Conservation (phyloP, 352 stramenopile species). For the Nothophytophthora sp. region DNA sequence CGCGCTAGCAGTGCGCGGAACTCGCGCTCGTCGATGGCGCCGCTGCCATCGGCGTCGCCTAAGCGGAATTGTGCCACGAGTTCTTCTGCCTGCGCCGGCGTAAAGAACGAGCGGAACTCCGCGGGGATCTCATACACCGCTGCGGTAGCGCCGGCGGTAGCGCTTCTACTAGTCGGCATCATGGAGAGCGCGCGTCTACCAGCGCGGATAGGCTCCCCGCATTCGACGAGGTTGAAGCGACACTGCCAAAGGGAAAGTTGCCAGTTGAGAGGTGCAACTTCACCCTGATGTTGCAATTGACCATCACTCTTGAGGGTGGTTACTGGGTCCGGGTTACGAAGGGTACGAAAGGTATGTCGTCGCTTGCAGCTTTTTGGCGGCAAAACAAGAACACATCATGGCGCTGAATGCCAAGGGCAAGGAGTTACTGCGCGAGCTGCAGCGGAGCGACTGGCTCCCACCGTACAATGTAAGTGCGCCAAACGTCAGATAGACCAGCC, state of each 20-base stretch:
- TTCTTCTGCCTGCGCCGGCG: conserved; percentile 52
- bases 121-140: conserved; percentile 45
- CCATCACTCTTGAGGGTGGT: conserved; percentile 14
- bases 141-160: no score
- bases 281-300: no score
- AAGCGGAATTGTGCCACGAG: conserved; percentile 62
- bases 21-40: conserved; percentile 62
- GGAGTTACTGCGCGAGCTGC: conserved; percentile 89
- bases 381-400: conserved; percentile 39
- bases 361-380: conserved; percentile 16
- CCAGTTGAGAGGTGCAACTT: no score
- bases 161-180: no score
- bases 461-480: conserved; percentile 82
- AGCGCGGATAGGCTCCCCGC: no score
- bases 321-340: no score
- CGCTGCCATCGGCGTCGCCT: conserved; percentile 55
- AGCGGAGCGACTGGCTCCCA: conserved; percentile 91
- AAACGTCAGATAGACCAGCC: conserved; percentile 5
- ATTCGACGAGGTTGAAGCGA: conserved; percentile 8
- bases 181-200: no score
- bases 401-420: conserved; percentile 75
- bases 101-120: conserved; percentile 46
- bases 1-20: conserved; percentile 59
- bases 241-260: no score
- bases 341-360: not conserved